Percentiles rank a stretch among this genome's conserved stretches.
These are phyloP conservation scores for Elymus sibiricus DNA, from an alignment of 176 grass and related monocot genomes.

Conservation along the genomic window DNA sequence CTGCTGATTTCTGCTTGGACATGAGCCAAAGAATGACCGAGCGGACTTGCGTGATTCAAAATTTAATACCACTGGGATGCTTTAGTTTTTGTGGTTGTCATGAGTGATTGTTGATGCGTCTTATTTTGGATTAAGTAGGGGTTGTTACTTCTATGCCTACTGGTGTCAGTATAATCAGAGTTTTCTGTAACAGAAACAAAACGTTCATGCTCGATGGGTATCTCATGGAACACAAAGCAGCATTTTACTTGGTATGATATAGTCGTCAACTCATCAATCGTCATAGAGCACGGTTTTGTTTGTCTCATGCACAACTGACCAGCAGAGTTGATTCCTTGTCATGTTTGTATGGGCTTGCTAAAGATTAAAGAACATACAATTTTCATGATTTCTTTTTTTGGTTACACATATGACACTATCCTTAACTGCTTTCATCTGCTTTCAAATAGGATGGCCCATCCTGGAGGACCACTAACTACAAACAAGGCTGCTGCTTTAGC, in stretches of 20 bases:
- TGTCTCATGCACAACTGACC: not conserved
- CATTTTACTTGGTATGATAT: not conserved
- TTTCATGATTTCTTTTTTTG: not conserved
- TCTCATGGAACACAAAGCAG: not conserved
- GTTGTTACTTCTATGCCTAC: not conserved
- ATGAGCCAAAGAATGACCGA: not conserved
- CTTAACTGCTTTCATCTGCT: slow-evolving; percentile 17
- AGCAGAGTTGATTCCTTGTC: not conserved
- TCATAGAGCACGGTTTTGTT: not conserved
- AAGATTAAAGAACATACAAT: slow-evolving; percentile 7
- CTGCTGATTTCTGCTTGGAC: not conserved
- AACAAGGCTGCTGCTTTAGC: slow-evolving; percentile 98
- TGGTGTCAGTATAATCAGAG: not conserved
- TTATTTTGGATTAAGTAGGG: not conserved
- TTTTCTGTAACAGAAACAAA: not conserved
- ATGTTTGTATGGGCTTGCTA: not conserved
- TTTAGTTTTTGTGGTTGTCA: not conserved
- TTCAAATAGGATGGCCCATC: slow-evolving; percentile 74
- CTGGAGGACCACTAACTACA: slow-evolving; percentile 83
- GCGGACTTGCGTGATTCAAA: not conserved
- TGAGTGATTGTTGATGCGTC: not conserved
- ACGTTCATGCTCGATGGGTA: not conserved
- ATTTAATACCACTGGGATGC: not conserved
- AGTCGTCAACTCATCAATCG: too few relatives aligned
- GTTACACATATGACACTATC: not conserved